A percentile compares a stretch with the other conserved stretches of the same genome.
Evolutionary conservation across 2,329 filamentous ascomycete genomes (phyloP).

Genomic region (Pseudocercospora macadamiae): DNA sequence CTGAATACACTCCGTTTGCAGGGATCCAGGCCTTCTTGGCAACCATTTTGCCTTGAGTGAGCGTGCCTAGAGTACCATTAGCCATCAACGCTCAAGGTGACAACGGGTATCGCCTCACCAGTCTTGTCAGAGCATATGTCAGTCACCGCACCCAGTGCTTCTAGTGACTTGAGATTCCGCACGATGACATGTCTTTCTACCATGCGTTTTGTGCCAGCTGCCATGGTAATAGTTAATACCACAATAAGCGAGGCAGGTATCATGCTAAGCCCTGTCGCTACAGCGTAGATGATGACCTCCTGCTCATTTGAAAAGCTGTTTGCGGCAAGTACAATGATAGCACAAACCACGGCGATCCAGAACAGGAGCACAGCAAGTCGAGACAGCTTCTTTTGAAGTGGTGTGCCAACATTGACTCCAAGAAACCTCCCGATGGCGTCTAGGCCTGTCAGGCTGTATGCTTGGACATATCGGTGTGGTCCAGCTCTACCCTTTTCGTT

Average conservation of each 20-base stretch:
- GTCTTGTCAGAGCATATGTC: slow-evolving; percentile 26
- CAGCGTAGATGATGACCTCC: slow-evolving; percentile 68
- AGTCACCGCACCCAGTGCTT: slow-evolving; percentile 56
- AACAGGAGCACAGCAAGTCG: slow-evolving; percentile 83
- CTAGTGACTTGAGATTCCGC: slow-evolving; percentile 65
- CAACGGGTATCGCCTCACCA: no score
- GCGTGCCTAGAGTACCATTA: no score
- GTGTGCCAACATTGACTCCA: slow-evolving; percentile 74
- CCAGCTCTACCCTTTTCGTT: slow-evolving; percentile 37
- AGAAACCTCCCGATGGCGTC: slow-evolving; percentile 66
- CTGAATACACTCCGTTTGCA: slow-evolving; percentile 61
- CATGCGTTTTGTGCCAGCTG: slow-evolving; percentile 63
- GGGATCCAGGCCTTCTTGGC: slow-evolving; percentile 65
- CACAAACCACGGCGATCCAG: slow-evolving; percentile 69
- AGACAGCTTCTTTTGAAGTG: slow-evolving; percentile 80
- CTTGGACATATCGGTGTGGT: slow-evolving; percentile 48
- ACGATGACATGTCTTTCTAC: slow-evolving; percentile 66
- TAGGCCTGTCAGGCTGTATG: slow-evolving; percentile 53
- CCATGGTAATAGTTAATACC: slow-evolving; percentile 44
- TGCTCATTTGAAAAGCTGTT: slow-evolving; percentile 56
- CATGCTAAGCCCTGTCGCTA: slow-evolving; percentile 62
- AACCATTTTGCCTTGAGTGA: slow-evolving; percentile 60
- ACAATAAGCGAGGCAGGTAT: slow-evolving; percentile 57
- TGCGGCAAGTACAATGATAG: slow-evolving; percentile 68
- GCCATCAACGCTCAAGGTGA: no score